These are phyloP conservation scores for Syzygium malaccense DNA, from an alignment of 441 rosid genomes.

Conservation along the genomic window DNA sequence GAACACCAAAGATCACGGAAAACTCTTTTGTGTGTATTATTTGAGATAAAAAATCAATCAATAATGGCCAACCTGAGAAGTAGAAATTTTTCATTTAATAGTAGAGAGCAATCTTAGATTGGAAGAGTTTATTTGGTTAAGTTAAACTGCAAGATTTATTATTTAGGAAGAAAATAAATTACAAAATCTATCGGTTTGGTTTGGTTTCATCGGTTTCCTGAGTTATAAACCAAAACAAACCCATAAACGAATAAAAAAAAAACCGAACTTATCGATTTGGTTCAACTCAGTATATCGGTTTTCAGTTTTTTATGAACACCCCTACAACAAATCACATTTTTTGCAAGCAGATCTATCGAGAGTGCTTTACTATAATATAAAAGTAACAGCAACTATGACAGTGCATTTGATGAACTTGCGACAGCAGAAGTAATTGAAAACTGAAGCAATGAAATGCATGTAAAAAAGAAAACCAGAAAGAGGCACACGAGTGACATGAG, in stretches of 20 bases:
- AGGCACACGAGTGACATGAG: background rate
- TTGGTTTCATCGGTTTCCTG: background rate
- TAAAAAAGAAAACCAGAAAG: background rate
- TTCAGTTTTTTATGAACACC: background rate
- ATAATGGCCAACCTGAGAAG: background rate
- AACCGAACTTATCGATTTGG: background rate
- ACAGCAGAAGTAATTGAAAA: background rate
- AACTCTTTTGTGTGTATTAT: background rate
- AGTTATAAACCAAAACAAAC: background rate
- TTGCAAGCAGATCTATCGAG: background rate
- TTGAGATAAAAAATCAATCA: background rate
- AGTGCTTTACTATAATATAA: background rate
- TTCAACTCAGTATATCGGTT: background rate
- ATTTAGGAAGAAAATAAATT: background rate
- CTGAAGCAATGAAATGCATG: background rate
- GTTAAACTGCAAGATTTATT: background rate
- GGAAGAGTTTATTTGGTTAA: background rate
- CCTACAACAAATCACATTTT: background rate
- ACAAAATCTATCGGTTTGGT: background rate
- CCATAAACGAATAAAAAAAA: background rate
- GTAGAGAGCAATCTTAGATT: background rate
- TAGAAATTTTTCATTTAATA: background rate
- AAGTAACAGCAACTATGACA: background rate
- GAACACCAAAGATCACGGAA: background rate
- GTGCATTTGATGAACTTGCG: background rate